These are phyloP conservation scores for Quercus tomentella DNA, from an alignment of 331 rosid genomes.

Conservation along the genomic window DNA sequence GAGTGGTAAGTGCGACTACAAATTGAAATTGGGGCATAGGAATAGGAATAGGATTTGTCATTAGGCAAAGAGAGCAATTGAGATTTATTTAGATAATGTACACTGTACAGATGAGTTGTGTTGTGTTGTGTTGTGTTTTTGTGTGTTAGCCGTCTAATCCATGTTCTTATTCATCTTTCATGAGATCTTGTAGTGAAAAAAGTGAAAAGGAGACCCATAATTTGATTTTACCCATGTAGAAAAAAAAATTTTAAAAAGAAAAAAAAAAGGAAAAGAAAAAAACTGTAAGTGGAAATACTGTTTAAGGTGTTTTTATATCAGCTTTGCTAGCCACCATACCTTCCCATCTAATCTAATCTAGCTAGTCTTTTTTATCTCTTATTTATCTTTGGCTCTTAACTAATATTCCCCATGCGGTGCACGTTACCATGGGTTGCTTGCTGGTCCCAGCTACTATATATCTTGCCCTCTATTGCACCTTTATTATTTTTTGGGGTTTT, in stretches of 20 bases:
- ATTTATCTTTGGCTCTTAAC: constrained; percentile 44
- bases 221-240: constrained; percentile 26
- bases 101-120: too few relatives aligned
- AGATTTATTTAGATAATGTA: neutral
- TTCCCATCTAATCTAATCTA: constrained; percentile 36
- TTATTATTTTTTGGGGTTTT: neutral
- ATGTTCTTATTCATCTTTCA: constrained; percentile 25
- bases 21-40: too few relatives aligned
- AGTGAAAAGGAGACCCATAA: constrained; percentile 44
- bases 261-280: neutral
- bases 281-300: constrained; percentile 58
- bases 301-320: constrained; percentile 40
- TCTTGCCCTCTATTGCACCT: constrained; percentile 22
- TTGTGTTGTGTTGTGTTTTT: too few relatives aligned
- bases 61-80: neutral
- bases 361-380: constrained; percentile 17
- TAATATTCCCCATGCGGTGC: constrained; percentile 62
- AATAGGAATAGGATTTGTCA: neutral
- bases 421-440: constrained; percentile 41
- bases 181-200: constrained; percentile 44
- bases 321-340: constrained; percentile 48
- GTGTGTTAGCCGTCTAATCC: neutral
- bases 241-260: neutral
- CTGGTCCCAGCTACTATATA: constrained; percentile 58
- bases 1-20: too few relatives aligned